Percentiles rank a stretch among this genome's conserved stretches.
phyloP scores from a whole-genome alignment of 768 basidiomycete genomes.

The Leccinum pellstonianum region DNA sequence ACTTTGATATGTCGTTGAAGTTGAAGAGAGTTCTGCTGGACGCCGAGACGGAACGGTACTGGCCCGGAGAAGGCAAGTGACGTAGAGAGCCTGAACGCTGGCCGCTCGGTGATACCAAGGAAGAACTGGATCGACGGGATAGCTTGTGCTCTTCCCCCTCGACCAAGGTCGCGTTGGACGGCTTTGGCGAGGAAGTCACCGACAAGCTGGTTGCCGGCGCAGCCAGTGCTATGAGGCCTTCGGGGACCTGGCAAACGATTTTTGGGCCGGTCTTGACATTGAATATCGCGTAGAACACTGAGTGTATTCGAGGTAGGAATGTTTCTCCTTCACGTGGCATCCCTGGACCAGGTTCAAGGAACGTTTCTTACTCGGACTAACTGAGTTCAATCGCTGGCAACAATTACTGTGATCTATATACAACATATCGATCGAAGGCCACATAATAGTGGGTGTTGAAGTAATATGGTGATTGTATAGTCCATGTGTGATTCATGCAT shows the following conservation, averaged over 20 bases:
- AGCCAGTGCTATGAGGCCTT: slow-evolving; percentile 69
- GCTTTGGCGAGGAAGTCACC: slow-evolving; percentile 35
- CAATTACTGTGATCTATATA: not conserved
- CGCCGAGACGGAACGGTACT: slow-evolving; percentile 46
- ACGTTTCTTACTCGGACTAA: not conserved
- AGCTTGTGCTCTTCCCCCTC: slow-evolving; percentile 37
- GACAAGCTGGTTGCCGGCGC: slow-evolving; percentile 31
- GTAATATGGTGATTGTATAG: slow-evolving; percentile 4
- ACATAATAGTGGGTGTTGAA: slow-evolving; percentile 1
- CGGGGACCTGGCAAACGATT: slow-evolving; percentile 92
- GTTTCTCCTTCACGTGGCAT: slow-evolving; percentile 58
- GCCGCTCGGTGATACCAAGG: slow-evolving; percentile 46
- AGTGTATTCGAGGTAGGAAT: slow-evolving; percentile 75
- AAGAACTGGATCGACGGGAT: slow-evolving; percentile 54
- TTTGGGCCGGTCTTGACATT: slow-evolving; percentile 84
- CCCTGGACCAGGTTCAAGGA: not conserved
- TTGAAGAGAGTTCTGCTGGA: slow-evolving; percentile 67
- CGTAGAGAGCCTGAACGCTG: slow-evolving; percentile 44
- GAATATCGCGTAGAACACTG: slow-evolving; percentile 93
- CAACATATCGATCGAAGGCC: not conserved
- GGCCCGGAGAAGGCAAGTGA: slow-evolving; percentile 40
- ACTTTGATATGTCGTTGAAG: slow-evolving; percentile 89
- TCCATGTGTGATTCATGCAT: slow-evolving; percentile 20
- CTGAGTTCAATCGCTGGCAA: not conserved
- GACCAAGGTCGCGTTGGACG: slow-evolving; percentile 29